Evolutionary conservation across 305 asterid genomes (phyloP).

Genomic region (Withania somnifera): DNA sequence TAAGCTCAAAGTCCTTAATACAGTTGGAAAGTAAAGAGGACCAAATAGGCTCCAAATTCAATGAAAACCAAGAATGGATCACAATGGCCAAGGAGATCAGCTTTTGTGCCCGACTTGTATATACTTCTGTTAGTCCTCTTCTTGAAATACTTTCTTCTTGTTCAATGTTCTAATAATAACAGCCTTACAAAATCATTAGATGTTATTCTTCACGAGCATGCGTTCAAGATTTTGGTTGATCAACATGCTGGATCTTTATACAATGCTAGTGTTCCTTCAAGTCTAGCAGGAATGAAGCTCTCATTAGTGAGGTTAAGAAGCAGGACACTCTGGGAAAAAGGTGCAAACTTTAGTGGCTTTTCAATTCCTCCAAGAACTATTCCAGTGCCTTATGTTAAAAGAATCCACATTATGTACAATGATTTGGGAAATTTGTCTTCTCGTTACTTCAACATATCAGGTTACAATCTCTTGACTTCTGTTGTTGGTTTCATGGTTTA

Average conservation of each 20-base stretch:
- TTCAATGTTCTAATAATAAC: conserved; percentile 2
- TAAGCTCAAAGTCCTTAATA: background rate
- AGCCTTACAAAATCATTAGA: background rate
- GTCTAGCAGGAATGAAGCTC: conserved; percentile 6
- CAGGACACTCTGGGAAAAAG: conserved; percentile 3
- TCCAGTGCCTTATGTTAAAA: background rate
- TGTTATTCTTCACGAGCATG: conserved; percentile 1
- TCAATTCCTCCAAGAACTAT: background rate
- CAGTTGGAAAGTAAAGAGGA: background rate
- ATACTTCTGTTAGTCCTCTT: background rate
- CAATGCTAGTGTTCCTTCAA: conserved; percentile 4
- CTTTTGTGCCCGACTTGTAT: background rate
- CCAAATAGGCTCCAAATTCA: background rate
- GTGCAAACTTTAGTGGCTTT: conserved; percentile 4
- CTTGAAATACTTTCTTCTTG: background rate
- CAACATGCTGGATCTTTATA: conserved; percentile 5
- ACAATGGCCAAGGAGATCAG: background rate
- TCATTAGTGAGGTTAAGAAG: background rate
- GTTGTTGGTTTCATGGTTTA: conserved; percentile 6
- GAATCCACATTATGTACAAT: background rate
- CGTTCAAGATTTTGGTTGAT: background rate
- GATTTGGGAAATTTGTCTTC: conserved; percentile 5
- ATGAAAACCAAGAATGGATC: background rate
- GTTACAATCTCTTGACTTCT: conserved; percentile 2
- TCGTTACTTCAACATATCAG: conserved; percentile 3